A percentile compares a stretch with the other conserved stretches of the same genome.
These are phyloP conservation scores for Apiospora saccharicola DNA, from an alignment of 2,329 filamentous ascomycete species.

Conservation along the genomic window DNA sequence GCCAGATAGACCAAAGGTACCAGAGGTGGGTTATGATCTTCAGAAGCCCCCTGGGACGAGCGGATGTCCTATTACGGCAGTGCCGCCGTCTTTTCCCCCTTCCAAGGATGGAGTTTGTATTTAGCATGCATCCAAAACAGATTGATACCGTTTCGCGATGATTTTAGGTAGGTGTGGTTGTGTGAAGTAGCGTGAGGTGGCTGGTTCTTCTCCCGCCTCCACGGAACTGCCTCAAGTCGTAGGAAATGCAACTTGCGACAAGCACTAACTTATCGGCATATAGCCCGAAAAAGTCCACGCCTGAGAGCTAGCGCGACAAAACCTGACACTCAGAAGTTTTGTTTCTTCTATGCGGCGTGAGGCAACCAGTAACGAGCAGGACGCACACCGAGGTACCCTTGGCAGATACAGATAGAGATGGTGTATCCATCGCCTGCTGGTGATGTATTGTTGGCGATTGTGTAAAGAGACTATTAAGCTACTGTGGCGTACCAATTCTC, in stretches of 20 bases:
- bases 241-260: slow-evolving; percentile 10
- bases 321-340: slow-evolving; percentile 5
- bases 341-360: slow-evolving; percentile 2
- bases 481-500: not conserved
- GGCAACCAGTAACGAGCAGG: not conserved
- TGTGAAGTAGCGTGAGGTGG: slow-evolving; percentile 8
- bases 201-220: slow-evolving; percentile 9
- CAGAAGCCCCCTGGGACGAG: slow-evolving; percentile 12
- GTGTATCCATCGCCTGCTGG: not conserved
- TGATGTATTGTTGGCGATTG: not conserved
- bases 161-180: not conserved
- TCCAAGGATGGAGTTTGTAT: not conserved
- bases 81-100: not conserved
- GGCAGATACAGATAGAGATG: not conserved
- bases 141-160: slow-evolving; percentile 18
- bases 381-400: not conserved
- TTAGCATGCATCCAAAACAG: slow-evolving; percentile 11
- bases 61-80: slow-evolving; percentile 5
- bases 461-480: not conserved
- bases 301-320: slow-evolving; percentile 18
- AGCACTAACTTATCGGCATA: slow-evolving; percentile 1
- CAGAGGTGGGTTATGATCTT: slow-evolving; percentile 4
- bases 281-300: not conserved
- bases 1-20: not conserved
- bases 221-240: slow-evolving; percentile 1